A percentile compares a stretch with the other conserved stretches of the same genome.
Evolutionary conservation across 2,329 filamentous ascomycete species (phyloP).

Genomic region (Trichothecium roseum): DNA sequence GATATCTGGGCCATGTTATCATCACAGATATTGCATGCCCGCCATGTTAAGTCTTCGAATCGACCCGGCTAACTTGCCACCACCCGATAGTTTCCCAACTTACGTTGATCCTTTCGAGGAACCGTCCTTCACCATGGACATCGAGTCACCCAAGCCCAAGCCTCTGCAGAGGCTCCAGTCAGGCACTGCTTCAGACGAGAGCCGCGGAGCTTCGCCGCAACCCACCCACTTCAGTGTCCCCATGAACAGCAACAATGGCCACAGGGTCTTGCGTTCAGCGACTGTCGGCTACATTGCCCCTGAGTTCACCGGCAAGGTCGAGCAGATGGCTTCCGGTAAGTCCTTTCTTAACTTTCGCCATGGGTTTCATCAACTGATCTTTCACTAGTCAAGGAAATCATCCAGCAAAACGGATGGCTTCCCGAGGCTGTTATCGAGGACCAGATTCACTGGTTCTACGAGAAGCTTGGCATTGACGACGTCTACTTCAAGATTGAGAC

Average conservation of each 20-base stretch:
- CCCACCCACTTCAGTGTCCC: slow-evolving; percentile 76
- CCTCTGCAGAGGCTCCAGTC: slow-evolving; percentile 29
- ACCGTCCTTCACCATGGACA: slow-evolving; percentile 17
- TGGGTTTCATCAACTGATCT: slow-evolving; percentile 3
- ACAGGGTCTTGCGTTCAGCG: slow-evolving; percentile 72
- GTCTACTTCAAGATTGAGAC: slow-evolving; percentile 94
- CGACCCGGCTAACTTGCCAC: slow-evolving; percentile 28
- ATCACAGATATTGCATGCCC: neutral
- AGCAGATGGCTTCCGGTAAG: slow-evolving; percentile 77
- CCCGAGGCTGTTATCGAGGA: slow-evolving; percentile 71
- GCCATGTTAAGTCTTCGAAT: slow-evolving; percentile 25
- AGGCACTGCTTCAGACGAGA: slow-evolving; percentile 19
- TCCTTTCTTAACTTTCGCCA: neutral
- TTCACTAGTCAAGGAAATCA: slow-evolving; percentile 62
- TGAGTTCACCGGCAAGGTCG: slow-evolving; percentile 82
- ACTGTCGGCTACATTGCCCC: slow-evolving; percentile 92
- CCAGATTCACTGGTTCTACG: slow-evolving; percentile 95
- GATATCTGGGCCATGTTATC: neutral
- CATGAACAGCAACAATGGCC: slow-evolving; percentile 47
- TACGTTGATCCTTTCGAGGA: slow-evolving; percentile 29
- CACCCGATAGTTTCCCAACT: slow-evolving; percentile 32
- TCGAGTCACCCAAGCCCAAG: slow-evolving; percentile 24
- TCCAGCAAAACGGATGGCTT: slow-evolving; percentile 75
- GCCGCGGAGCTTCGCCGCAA: slow-evolving; percentile 72
- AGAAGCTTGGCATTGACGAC: slow-evolving; percentile 93